A percentile compares a stretch with the other conserved stretches of the same genome.
Conservation (phyloP, 2,329 filamentous ascomycete genomes). For the Alternaria gansuensis region DNA sequence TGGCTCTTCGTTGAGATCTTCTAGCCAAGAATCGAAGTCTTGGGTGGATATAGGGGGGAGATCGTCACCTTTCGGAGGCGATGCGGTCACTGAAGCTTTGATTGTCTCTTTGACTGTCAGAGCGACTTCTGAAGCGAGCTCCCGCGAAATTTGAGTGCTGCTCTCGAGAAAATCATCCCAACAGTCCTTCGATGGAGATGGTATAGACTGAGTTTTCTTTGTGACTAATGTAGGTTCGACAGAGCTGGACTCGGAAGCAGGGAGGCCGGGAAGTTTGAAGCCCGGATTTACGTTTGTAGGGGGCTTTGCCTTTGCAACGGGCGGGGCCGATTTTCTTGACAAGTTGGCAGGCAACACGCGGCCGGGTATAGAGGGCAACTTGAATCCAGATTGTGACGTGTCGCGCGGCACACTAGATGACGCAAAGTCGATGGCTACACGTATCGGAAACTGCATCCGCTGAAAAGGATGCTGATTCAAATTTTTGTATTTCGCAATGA, state of each 20-base stretch:
- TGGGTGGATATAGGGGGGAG: slow-evolving; percentile 50
- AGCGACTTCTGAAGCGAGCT: slow-evolving; percentile 43
- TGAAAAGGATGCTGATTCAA: slow-evolving; percentile 38
- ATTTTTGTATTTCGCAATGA: slow-evolving; percentile 43
- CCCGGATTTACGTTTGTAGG: slow-evolving; percentile 23
- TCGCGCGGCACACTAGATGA: slow-evolving; percentile 13
- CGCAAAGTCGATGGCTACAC: slow-evolving; percentile 36
- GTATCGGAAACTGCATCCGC: slow-evolving; percentile 47
- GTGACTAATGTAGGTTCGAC: neutral
- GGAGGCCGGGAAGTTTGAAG: slow-evolving; percentile 41
- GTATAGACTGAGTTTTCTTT: neutral
- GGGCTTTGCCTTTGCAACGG: slow-evolving; percentile 7
- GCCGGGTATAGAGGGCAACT: slow-evolving; percentile 31
- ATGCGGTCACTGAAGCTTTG: neutral
- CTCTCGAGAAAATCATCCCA: slow-evolving; percentile 58
- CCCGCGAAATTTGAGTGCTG: slow-evolving; percentile 57
- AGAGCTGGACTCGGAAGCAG: slow-evolving; percentile 33
- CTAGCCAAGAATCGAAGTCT: slow-evolving; percentile 53
- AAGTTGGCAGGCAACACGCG: slow-evolving; percentile 13
- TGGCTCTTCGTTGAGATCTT: slow-evolving; percentile 51
- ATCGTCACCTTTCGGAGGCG: slow-evolving; percentile 5
- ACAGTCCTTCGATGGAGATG: slow-evolving; percentile 25
- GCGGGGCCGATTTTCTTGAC: slow-evolving; percentile 18
- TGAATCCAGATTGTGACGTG: slow-evolving; percentile 30
- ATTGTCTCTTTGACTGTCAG: no score